Evolutionary conservation across 192 early-diverging fungal species (phyloP), one percentile per base, ranked within the genome.

Genomic region (Backusella mclennaniae): DNA sequence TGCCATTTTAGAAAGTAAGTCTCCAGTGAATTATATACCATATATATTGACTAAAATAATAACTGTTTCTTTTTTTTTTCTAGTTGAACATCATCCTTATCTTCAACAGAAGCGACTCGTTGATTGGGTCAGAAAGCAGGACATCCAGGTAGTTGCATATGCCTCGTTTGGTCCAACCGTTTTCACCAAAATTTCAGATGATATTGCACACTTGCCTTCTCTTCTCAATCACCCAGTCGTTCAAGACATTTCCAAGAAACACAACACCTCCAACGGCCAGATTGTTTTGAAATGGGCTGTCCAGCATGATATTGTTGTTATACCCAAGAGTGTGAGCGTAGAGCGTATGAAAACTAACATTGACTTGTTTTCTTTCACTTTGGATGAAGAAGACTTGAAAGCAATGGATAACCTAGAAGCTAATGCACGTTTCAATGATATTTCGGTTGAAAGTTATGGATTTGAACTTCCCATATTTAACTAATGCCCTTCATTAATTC

Each of bases 61-160:
- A n/a, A 39, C 2, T 39, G 2, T 1, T 39, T 39, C n/a, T n/a
- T n/a, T 39, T 39, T 23, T 4, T 6, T 36, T 33, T 14, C 15
- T 69, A 76, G 80, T 94, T 39, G 94, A 95, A 79, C 73, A 89
- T n/a, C 90, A 92, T 77, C 91, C 91, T 23, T 94, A 91, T 79
- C 85, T 92, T 31, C 90, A 88, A 35, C 91, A 94, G 70, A 79
- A 75, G 14, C 84, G 77, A 6, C 82, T 94, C 7, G 72, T 94
- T 69, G 86, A 89, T n/a, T 94, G 85, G 52, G 84, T 78, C 14
- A 67, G 86, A 53, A 75, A 77, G 49, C 74, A 94, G 67, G 84
- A 80, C 46, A 87, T 95, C 53, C 82, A 85, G 19, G 74, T 93
- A 67, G 89, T 89, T 14, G 94, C 90, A 9, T 95, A 95, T 83